Percentiles rank a stretch among this genome's conserved stretches.
Conservation (phyloP, 306 rosid genomes). For the Sechiopsis laciniata region DNA sequence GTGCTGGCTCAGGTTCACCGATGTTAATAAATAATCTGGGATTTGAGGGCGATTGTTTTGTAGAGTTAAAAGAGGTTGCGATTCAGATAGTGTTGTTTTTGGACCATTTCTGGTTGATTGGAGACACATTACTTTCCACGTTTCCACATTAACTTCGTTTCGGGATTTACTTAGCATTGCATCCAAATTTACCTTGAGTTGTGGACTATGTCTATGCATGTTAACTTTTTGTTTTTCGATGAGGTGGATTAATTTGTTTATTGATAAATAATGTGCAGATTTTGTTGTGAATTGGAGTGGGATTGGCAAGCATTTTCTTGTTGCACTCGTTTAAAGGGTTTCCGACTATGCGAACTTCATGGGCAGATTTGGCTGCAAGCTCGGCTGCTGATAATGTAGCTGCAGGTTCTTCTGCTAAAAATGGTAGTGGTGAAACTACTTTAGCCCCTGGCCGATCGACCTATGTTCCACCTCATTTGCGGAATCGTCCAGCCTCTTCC, state of each 20-base stretch:
- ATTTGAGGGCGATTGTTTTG: background rate
- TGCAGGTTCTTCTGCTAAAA: constrained; percentile 39
- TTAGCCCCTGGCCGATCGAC: constrained; percentile 38
- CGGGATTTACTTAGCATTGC: background rate
- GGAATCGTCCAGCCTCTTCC: constrained; percentile 45
- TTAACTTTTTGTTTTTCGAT: background rate
- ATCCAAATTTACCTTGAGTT: background rate
- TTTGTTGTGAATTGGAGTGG: constrained; percentile 13
- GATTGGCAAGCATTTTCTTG: background rate
- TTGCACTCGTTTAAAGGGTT: constrained; percentile 25
- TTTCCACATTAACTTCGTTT: background rate
- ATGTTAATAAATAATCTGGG: background rate
- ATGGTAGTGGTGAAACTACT: constrained; percentile 28
- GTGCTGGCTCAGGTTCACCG: no score
- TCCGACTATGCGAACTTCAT: constrained; percentile 66
- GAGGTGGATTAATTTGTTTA: background rate
- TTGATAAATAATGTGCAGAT: constrained; percentile 13
- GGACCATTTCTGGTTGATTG: background rate
- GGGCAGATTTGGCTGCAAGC: constrained; percentile 93
- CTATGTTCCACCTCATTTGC: constrained; percentile 84
- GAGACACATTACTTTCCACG: background rate
- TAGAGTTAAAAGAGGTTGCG: background rate
- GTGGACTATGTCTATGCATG: constrained; percentile 5
- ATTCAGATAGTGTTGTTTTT: background rate
- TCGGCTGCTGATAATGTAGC: constrained; percentile 62